phyloP scores from a whole-genome alignment of 2,329 filamentous ascomycete species.

The Parascedosporium putredinis region DNA sequence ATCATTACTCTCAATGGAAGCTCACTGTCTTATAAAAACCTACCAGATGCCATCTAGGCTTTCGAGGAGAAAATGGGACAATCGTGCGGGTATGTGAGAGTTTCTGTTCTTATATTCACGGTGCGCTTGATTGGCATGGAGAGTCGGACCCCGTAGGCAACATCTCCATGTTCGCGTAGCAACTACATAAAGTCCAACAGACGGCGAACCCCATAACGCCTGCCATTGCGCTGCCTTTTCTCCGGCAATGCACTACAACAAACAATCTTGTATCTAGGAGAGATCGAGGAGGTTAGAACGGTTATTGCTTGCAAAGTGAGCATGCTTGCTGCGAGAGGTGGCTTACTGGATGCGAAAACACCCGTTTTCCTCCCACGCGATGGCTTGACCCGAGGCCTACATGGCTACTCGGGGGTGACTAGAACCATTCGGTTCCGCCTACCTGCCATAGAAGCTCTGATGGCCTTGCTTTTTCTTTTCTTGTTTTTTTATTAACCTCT shows the following conservation, averaged over 20 bases:
- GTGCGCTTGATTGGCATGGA: too few relatives aligned
- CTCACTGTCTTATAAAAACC: neutral
- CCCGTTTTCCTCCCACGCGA: slow-evolving; percentile 12
- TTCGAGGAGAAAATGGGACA: too few relatives aligned
- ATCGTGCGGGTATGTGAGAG: too few relatives aligned
- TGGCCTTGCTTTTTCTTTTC: neutral
- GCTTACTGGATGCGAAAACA: slow-evolving; percentile 6
- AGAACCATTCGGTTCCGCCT: slow-evolving; percentile 3
- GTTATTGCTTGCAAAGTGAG: too few relatives aligned
- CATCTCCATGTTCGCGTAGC: too few relatives aligned
- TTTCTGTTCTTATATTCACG: too few relatives aligned
- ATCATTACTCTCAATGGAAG: neutral
- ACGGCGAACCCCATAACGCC: too few relatives aligned
- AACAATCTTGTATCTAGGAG: neutral
- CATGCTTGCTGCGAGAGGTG: too few relatives aligned
- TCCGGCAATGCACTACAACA: too few relatives aligned
- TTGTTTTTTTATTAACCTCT: neutral
- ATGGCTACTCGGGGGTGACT: neutral
- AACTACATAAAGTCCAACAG: too few relatives aligned
- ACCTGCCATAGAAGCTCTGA: neutral
- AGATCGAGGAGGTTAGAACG: slow-evolving; percentile 4
- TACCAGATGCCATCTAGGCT: neutral
- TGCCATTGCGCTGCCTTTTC: too few relatives aligned
- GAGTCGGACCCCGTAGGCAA: too few relatives aligned
- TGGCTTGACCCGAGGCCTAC: neutral